These are phyloP conservation scores for Pichia rugopelliculosa DNA, from an alignment of 805 yeast species.

Conservation along the genomic window DNA sequence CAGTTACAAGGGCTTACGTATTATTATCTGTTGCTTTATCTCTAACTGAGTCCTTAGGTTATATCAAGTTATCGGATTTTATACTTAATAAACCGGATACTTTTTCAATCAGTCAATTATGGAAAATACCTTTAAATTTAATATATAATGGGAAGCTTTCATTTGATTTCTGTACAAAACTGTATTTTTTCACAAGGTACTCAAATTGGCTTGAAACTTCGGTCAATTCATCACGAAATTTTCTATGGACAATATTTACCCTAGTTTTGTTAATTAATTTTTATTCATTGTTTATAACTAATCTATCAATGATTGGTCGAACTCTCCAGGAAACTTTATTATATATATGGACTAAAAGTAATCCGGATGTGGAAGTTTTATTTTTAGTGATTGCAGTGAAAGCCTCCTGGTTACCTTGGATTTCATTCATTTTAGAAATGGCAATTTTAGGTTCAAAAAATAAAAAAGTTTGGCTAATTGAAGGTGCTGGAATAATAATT, in stretches of 20 bases:
- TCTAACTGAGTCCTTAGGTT: slow-evolving; percentile 28
- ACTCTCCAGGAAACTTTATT: slow-evolving; percentile 32
- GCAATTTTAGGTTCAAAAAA: slow-evolving; percentile 4
- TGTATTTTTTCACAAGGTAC: slow-evolving; percentile 32
- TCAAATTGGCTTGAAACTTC: slow-evolving; percentile 34
- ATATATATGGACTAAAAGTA: slow-evolving; percentile 41
- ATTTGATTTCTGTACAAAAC: slow-evolving; percentile 27
- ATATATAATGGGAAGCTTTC: slow-evolving; percentile 36
- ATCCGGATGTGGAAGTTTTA: slow-evolving; percentile 34
- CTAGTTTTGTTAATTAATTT: slow-evolving; percentile 25
- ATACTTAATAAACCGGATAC: neutral
- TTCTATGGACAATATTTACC: slow-evolving; percentile 32
- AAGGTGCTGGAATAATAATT: slow-evolving; percentile 32
- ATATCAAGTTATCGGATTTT: slow-evolving; percentile 24
- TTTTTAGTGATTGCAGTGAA: slow-evolving; percentile 35
- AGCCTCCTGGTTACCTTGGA: slow-evolving; percentile 39
- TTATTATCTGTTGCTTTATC: slow-evolving; percentile 28
- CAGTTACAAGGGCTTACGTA: slow-evolving; percentile 36
- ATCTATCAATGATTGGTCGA: slow-evolving; percentile 32
- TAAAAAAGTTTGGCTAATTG: slow-evolving; percentile 9
- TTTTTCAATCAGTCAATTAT: slow-evolving; percentile 19
- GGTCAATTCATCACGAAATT: slow-evolving; percentile 28
- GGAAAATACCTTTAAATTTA: slow-evolving; percentile 32
- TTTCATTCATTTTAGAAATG: slow-evolving; percentile 21
- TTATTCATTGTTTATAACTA: slow-evolving; percentile 23